Evolutionary conservation across 176 grass and related monocot genomes (phyloP).

Genomic region (Ensete glaucum): DNA sequence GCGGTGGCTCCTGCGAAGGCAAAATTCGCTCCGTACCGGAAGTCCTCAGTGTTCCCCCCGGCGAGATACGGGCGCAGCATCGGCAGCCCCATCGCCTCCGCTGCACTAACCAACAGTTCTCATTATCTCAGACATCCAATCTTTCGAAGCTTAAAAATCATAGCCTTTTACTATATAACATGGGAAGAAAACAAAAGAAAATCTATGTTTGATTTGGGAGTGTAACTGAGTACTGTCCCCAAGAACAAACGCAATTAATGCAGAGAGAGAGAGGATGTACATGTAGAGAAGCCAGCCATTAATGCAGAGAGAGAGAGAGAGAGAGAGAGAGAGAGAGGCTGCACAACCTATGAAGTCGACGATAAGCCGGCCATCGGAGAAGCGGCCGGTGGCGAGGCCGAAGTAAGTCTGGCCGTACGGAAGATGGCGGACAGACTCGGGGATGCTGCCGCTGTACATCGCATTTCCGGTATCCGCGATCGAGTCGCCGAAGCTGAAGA

Average conservation of each 20-base stretch:
- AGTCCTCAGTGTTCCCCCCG: constrained; percentile 22
- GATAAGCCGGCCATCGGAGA: constrained; percentile 36
- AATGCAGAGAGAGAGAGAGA: background rate
- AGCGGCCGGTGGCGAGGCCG: constrained; percentile 28
- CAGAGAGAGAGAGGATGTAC: background rate
- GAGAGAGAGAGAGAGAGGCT: background rate
- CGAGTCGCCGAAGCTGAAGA: constrained; percentile 64
- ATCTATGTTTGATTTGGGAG: too few species aligned
- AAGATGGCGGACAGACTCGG: background rate
- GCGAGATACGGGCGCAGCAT: constrained; percentile 32
- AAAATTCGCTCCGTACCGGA: constrained; percentile 47
- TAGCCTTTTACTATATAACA: too few species aligned
- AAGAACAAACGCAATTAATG: too few species aligned
- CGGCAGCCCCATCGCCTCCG: constrained; percentile 34
- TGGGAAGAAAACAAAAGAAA: too few species aligned
- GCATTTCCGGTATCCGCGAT: constrained; percentile 51
- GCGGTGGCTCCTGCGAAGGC: constrained; percentile 31
- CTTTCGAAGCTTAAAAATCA: too few species aligned
- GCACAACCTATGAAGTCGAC: constrained; percentile 51
- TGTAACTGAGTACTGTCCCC: too few species aligned
- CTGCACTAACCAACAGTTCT: constrained; percentile 15
- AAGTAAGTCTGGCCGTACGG: constrained; percentile 69
- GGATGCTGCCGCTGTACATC: background rate
- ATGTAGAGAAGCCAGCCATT: too few species aligned
- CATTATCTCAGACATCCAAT: background rate